Evolutionary conservation across 805 yeast genomes (phyloP).

Genomic region (Lachancea thermotolerans): DNA sequence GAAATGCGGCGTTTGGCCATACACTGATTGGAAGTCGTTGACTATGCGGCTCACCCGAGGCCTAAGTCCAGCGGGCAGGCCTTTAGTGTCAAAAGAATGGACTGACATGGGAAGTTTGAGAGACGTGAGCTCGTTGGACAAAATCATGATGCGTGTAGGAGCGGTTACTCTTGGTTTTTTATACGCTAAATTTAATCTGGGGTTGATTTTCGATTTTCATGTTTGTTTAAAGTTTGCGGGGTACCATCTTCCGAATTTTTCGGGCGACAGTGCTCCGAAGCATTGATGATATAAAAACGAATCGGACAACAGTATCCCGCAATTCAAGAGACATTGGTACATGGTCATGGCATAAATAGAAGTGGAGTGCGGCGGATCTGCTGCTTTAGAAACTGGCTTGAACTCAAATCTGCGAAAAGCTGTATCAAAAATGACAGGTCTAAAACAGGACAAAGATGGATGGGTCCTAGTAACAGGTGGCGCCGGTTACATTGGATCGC

Average conservation of each 20-base stretch:
- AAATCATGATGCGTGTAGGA: neutral
- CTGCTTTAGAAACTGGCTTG: too few relatives aligned
- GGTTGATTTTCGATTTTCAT: too few relatives aligned
- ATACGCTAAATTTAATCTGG: too few relatives aligned
- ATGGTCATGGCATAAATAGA: neutral
- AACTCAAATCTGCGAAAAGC: too few relatives aligned
- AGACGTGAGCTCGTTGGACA: conserved; percentile 2
- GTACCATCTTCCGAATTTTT: too few relatives aligned
- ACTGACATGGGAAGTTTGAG: conserved; percentile 5
- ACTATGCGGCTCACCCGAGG: neutral
- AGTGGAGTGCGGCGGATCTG: neutral
- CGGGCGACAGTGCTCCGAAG: neutral
- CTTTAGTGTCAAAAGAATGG: neutral
- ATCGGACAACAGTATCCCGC: too few relatives aligned
- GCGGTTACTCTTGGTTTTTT: too few relatives aligned
- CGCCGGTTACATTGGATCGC: conserved; percentile 83
- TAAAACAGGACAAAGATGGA: conserved; percentile 1
- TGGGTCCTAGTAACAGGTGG: conserved; percentile 75
- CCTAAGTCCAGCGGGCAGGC: neutral
- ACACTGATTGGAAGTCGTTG: conserved; percentile 16
- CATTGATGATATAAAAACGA: neutral
- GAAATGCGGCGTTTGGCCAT: conserved; percentile 36
- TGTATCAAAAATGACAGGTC: neutral
- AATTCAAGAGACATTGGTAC: too few relatives aligned
- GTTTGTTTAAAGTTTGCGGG: too few relatives aligned